A percentile compares a stretch with the other conserved stretches of the same genome.
phyloP scores from a whole-genome alignment of 1,284 basidiomycete species.

The Sporisorium exsertum region DNA sequence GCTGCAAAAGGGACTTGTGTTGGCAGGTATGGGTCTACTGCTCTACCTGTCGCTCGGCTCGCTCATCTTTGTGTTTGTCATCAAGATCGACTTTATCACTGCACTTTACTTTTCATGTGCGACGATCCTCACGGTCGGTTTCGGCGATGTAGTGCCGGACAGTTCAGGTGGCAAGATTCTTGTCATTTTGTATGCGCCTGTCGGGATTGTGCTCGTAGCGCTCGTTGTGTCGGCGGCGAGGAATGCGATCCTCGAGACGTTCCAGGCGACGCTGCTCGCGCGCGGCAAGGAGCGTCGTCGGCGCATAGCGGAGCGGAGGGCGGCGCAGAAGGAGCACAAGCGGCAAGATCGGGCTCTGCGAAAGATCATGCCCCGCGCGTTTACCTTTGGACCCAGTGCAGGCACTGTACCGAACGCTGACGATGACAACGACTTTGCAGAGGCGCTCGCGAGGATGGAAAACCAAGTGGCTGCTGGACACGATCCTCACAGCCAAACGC shows the following conservation, averaged over 20 bases:
- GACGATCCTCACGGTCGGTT: slow-evolving; percentile 78
- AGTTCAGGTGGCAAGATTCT: slow-evolving; percentile 72
- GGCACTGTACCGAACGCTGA: not conserved
- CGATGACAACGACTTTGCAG: slow-evolving; percentile 23
- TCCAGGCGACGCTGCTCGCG: slow-evolving; percentile 56
- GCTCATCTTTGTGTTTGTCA: slow-evolving; percentile 52
- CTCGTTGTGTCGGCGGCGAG: slow-evolving; percentile 77
- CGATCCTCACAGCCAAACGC: not conserved
- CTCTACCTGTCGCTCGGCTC: slow-evolving; percentile 76
- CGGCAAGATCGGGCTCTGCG: slow-evolving; percentile 30
- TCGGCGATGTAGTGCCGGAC: slow-evolving; percentile 80
- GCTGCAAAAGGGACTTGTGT: slow-evolving; percentile 81
- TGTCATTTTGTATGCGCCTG: slow-evolving; percentile 60
- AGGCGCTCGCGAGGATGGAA: slow-evolving; percentile 35
- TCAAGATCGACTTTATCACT: slow-evolving; percentile 72
- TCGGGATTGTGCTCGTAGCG: slow-evolving; percentile 71
- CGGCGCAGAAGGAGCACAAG: slow-evolving; percentile 29
- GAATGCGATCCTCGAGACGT: slow-evolving; percentile 77
- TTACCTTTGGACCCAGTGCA: slow-evolving; percentile 16
- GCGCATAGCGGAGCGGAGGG: slow-evolving; percentile 23
- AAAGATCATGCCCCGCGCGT: slow-evolving; percentile 24
- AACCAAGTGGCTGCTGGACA: slow-evolving; percentile 9
- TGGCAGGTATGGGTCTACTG: slow-evolving; percentile 75
- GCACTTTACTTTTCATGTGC: slow-evolving; percentile 76
- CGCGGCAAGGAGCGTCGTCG: slow-evolving; percentile 29